Conservation (phyloP, 805 yeast genomes). For the Saturnispora besseyi region DNA sequence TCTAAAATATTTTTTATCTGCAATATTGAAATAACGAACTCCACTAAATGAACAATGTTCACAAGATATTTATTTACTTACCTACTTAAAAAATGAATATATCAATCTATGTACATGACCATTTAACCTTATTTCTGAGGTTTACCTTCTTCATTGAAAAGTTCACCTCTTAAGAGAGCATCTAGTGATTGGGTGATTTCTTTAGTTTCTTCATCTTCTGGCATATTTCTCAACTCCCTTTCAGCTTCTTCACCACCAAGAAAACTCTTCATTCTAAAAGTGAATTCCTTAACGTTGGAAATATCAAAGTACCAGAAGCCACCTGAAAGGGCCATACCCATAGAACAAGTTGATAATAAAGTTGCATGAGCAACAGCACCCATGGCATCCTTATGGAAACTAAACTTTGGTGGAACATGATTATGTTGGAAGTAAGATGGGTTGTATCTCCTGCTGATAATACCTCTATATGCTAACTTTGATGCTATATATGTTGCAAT, state of each 20-base stretch:
- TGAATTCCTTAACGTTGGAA: slow-evolving; percentile 59
- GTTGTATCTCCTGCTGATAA: slow-evolving; percentile 58
- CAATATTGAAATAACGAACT: too few relatives aligned
- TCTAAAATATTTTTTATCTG: too few relatives aligned
- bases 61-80: too few relatives aligned
- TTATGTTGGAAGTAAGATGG: slow-evolving; percentile 79
- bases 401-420: slow-evolving; percentile 77
- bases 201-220: slow-evolving; percentile 52
- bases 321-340: slow-evolving; percentile 66
- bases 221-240: slow-evolving; percentile 34
- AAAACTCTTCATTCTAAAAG: slow-evolving; percentile 50
- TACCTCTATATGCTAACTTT: slow-evolving; percentile 66
- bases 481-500: slow-evolving; percentile 63
- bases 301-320: slow-evolving; percentile 76
- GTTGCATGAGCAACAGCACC: slow-evolving; percentile 81
- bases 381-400: slow-evolving; percentile 74
- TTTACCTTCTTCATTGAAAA: slow-evolving; percentile 2
- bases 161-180: slow-evolving; percentile 11
- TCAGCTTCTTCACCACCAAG: slow-evolving; percentile 65
- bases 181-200: slow-evolving; percentile 39
- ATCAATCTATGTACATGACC: not conserved
- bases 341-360: slow-evolving; percentile 58
- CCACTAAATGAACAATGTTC: too few relatives aligned
- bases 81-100: not conserved
- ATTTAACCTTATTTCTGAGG: not conserved